Evolutionary conservation across 306 rosid species (phyloP), one percentile per base, ranked within the genome.

Genomic region (Luffa aegyptiaca): DNA sequence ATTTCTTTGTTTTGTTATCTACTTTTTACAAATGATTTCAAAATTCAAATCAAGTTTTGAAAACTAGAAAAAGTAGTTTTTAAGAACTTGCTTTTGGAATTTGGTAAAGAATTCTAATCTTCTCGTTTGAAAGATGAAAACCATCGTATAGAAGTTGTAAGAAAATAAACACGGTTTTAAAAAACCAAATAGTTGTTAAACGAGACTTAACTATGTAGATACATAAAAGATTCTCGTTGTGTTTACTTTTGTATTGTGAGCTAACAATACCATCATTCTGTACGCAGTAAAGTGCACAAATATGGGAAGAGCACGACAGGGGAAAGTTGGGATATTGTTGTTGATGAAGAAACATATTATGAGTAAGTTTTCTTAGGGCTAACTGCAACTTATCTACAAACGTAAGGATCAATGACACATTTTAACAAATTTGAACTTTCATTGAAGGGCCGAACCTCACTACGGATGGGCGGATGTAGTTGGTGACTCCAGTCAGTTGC

Each of bases 381-480:
- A 39, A 3, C 17, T 61, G 6, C 70, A 68, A 72, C 58, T 75
- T 52, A 75, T 35, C 79, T 36, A 36, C 64, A 53, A 52, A 17
- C 49, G 3, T 9, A 36, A 74, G 44, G 45, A 33, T 74, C 8
- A 10, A 31, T 53, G 36, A 2, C 33, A 2, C 33, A 52, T 52
- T 44, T 79, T 69, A 79, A 82, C 73, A 64, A 51, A 16, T 64
- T 8, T n/a, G 42, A 7, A 62, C 33, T 53, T 63, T 75, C 64
- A 6, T 53, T 57, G 74, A 77, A 95, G 98, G 93, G 95, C 97
- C 5, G 97, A 91, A 75, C 98, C 98, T 77, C 97, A 95, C 81
- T 91, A 92, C 77, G 97, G 98, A 83, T 95, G 97, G 98, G 97
- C 97, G 8, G 98, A 95, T 81, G 97, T 91, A 1, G 97, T 95